Evolutionary conservation across 2,329 filamentous ascomycete species (phyloP), one percentile per base, ranked within the genome.

Genomic region (Arthrobotrys sphaeroides): DNA sequence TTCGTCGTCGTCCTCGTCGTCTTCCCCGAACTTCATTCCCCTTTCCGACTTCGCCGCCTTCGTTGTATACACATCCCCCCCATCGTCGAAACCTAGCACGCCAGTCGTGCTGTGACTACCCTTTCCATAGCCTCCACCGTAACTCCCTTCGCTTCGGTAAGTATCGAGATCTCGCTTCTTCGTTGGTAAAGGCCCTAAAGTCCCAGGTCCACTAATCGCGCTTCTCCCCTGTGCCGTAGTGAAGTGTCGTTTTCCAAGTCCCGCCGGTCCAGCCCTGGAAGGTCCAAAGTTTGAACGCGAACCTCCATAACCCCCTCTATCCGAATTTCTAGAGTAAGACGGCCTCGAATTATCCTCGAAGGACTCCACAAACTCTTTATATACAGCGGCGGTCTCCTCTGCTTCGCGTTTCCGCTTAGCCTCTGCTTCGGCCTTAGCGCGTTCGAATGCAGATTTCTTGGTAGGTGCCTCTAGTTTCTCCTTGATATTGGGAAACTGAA

Each of bases 401-500:
- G 90, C 91, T 82, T 96, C 94, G 78, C 92, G 88, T 79, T 88
- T 87, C 73, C 91, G 90, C 84, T 97, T 97, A 22, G 92, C 93
- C 84, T 96, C 93, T 68, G 91, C 92, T 82, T 96, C 93, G 73
- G 92, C 92, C 82, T 91, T 93, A 82, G 96, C 91, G 79, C 90
- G 90, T 84, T 97, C 94, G 82, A 96, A 97, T 24, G 91, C 87
- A 18, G 93, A 96, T 81, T 95, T 92, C 83, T 94, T 95, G 77
- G 90, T 87, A 0, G 92, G 89, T 55, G 92, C 92, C 67, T 90
- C 88, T 59, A 95, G 88, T 83, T 96, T 96, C 60, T 89, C 87
- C 68, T 90, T 88, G 73, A 92, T 86, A 80, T 93, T 88, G 12
- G 91, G 90, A 80, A 94, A 94, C 53, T 84, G 83, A 36, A 77